Conservation (phyloP, 1,139 yeast species). For the Pneumocystis wakefieldiae region DNA sequence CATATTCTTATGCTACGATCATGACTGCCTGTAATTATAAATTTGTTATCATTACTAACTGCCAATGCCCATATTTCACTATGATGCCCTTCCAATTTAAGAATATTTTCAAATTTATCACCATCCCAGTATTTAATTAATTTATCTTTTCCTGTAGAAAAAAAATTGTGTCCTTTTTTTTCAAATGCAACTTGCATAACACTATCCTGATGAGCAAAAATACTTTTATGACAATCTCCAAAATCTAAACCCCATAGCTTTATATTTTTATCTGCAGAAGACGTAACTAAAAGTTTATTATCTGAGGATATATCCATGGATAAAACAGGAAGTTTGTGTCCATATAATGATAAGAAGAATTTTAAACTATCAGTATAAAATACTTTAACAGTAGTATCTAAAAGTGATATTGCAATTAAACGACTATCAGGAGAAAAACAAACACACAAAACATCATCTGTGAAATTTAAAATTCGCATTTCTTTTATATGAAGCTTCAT, state of each 20-base stretch:
- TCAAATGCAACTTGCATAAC: constrained; percentile 77
- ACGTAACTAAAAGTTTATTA: constrained; percentile 71
- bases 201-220: constrained; percentile 92
- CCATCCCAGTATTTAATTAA: constrained; percentile 95
- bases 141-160: constrained; percentile 83
- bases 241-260: constrained; percentile 97
- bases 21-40: constrained; percentile 76
- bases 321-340: constrained; percentile 81
- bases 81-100: constrained; percentile 71
- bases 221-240: constrained; percentile 94
- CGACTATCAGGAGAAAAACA: constrained; percentile 70
- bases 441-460: constrained; percentile 72
- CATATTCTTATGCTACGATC: constrained; percentile 86
- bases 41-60: constrained; percentile 54
- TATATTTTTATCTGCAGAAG: constrained; percentile 93
- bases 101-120: constrained; percentile 86
- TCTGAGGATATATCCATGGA: constrained; percentile 82
- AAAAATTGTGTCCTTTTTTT: constrained; percentile 73
- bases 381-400: constrained; percentile 88
- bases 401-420: constrained; percentile 64
- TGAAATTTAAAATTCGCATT: constrained; percentile 64
- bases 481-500: constrained; percentile 50
- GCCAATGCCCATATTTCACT: constrained; percentile 88
- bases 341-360: constrained; percentile 75
- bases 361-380: constrained; percentile 76